These are phyloP conservation scores for Gomphus bonarii DNA, from an alignment of 1,284 basidiomycete species.

Conservation along the genomic window DNA sequence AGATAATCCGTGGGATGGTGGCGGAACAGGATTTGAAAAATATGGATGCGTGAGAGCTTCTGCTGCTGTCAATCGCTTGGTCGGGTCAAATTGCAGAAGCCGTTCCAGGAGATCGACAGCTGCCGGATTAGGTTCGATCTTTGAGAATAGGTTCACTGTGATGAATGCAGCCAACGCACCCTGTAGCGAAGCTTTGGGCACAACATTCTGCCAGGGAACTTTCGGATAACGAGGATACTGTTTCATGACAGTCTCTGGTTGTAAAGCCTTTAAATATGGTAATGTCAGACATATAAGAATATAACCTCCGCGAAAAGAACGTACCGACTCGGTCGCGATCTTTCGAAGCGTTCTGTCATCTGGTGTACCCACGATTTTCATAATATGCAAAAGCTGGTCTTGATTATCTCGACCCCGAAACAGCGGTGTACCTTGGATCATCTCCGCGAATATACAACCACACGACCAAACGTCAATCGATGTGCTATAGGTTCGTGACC, in stretches of 20 bases:
- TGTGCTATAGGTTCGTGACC: conserved; percentile 95
- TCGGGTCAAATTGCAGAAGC: conserved; percentile 93
- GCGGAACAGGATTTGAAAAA: conserved; percentile 51
- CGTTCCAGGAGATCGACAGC: conserved; percentile 93
- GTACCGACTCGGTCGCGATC: conserved; percentile 84
- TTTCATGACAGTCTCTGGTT: conserved; percentile 85
- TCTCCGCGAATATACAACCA: conserved; percentile 98
- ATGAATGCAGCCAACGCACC: conserved; percentile 34
- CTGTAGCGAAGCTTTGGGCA: conserved; percentile 87
- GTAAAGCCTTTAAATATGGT: conserved; percentile 8
- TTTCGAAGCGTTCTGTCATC: conserved; percentile 84
- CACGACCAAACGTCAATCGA: conserved; percentile 99
- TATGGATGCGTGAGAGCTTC: conserved; percentile 92
- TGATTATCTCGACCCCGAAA: conserved; percentile 98
- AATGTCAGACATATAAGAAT: conserved; percentile 7
- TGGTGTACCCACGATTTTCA: conserved; percentile 95
- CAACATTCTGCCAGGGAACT: conserved; percentile 80
- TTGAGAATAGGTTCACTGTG: neutral
- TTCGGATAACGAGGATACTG: conserved; percentile 88
- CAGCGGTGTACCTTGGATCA: conserved; percentile 95
- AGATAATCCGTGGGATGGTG: conserved; percentile 29
- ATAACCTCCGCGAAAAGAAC: conserved; percentile 21
- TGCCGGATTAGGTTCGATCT: conserved; percentile 20
- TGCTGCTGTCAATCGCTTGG: conserved; percentile 84
- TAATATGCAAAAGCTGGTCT: conserved; percentile 95